Evolutionary conservation across 257 asterid species (phyloP), one percentile per base, ranked within the genome.

Genomic region (Solanum pinnatisectum): DNA sequence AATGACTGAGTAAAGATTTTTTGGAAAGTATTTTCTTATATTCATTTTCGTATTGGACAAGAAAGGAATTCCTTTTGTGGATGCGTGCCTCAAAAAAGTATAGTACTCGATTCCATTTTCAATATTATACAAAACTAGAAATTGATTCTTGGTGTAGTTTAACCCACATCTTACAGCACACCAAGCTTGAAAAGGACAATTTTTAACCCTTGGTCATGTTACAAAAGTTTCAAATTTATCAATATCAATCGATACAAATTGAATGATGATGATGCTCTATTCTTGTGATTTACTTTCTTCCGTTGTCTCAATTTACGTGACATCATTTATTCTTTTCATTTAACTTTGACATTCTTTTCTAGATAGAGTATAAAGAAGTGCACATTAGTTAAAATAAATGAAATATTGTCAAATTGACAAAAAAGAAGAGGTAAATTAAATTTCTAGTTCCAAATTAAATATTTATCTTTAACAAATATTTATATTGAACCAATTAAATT

Each of bases 351-450:
- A 8, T 8, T 60, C 12, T 23, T 9, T 23, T 60, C 5, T 23
- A 23, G 15, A 63, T 0, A 1, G 2, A 10, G 3, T 4, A n/a
- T 16, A 6, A 63, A 63, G 5, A 0, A 2, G 32, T 63, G 8
- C 13, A n/a, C 6, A 4, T 63, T 1, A 2, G 10, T 63, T 63
- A 22, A 59, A 22, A 59, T 59, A 44, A 13, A 13, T 44, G 8
- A 60, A 60, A 3, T 60, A 63, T n/a, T 4, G 71, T n/a, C 7
- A 63, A n/a, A n/a, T 63, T 63, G 0, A 63, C 30, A 63, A 10
- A 22, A 60, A 63, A 63, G 71, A 22, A 60, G 25, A 3, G 15
- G 27, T 10, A 63, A 63, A 63, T 23, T 5, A 23, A 23, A 63
- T 63, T 3, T 22, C 6, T 60, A 23, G 70, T 63, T 63, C 32